These are phyloP conservation scores for Erysimum cheiri DNA, from an alignment of 441 rosid genomes.

Conservation along the genomic window DNA sequence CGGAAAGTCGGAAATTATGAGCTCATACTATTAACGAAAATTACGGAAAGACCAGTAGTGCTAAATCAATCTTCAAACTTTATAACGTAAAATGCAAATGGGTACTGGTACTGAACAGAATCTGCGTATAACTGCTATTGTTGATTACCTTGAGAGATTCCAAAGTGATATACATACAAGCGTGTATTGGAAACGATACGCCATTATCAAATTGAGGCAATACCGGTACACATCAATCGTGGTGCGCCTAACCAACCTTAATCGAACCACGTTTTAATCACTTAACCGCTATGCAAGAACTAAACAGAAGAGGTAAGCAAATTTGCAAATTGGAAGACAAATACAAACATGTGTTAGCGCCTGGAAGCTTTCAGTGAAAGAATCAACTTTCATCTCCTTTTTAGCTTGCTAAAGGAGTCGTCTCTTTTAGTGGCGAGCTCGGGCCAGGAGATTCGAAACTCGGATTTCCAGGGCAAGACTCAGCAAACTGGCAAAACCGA, in stretches of 20 bases:
- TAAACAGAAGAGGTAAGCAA: background rate
- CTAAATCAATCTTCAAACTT: no score
- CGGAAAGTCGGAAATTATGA: no score
- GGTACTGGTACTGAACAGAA: no score
- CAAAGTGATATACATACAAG: background rate
- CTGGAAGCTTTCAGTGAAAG: background rate
- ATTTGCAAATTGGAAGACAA: background rate
- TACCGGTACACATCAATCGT: background rate
- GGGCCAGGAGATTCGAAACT: slow-evolving; percentile 16
- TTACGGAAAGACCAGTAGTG: no score
- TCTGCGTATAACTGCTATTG: background rate
- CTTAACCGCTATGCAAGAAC: background rate
- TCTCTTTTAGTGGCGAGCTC: slow-evolving; percentile 34
- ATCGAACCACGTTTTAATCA: background rate
- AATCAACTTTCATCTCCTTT: slow-evolving; percentile 11
- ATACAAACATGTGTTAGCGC: background rate
- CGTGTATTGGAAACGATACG: background rate
- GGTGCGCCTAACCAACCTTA: background rate
- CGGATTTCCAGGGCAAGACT: slow-evolving; percentile 51
- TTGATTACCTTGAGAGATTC: background rate
- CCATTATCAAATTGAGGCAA: background rate
- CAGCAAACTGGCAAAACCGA: slow-evolving; percentile 59
- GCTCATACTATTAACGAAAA: no score
- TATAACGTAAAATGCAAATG: no score
- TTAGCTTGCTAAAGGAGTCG: slow-evolving; percentile 27